phyloP scores from a whole-genome alignment of 345 rosid genomes.

The Raphanus sativus region DNA sequence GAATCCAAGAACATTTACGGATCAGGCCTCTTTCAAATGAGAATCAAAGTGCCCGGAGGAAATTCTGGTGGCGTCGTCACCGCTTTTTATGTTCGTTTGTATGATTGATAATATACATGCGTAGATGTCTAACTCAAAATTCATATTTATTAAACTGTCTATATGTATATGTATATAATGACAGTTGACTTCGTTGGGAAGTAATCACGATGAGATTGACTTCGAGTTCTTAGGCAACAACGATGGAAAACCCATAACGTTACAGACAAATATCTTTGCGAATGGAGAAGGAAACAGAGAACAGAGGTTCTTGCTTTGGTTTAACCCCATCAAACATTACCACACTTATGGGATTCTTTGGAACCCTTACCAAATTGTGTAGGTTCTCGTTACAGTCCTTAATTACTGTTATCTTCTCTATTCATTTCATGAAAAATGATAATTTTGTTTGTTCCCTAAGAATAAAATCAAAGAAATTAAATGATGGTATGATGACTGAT shows the following conservation, averaged over 20 bases:
- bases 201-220: slow-evolving; percentile 64
- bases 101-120: neutral
- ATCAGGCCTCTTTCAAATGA: slow-evolving; percentile 55
- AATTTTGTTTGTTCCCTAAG: neutral
- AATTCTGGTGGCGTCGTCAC: slow-evolving; percentile 70
- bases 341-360: slow-evolving; percentile 66
- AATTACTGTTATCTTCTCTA: neutral
- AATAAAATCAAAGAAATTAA: slow-evolving; percentile 1
- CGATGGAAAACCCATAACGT: slow-evolving; percentile 51
- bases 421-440: slow-evolving; percentile 1
- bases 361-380: slow-evolving; percentile 77
- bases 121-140: neutral
- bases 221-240: slow-evolving; percentile 73
- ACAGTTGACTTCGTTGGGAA: slow-evolving; percentile 45
- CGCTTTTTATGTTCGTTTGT: slow-evolving; percentile 56
- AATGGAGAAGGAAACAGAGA: slow-evolving; percentile 63
- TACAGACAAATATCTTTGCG: slow-evolving; percentile 70
- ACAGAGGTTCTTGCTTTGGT: slow-evolving; percentile 68
- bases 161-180: neutral
- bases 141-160: neutral
- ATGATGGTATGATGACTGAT: slow-evolving; percentile 2
- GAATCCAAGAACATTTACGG: slow-evolving; percentile 54
- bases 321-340: slow-evolving; percentile 58
- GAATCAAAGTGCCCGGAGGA: slow-evolving; percentile 53
- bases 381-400: slow-evolving; percentile 25